Evolutionary conservation across 495 filamentous ascomycete species (phyloP), one percentile per base, ranked within the genome.

Genomic region (Pseudotulostoma volvatum): DNA sequence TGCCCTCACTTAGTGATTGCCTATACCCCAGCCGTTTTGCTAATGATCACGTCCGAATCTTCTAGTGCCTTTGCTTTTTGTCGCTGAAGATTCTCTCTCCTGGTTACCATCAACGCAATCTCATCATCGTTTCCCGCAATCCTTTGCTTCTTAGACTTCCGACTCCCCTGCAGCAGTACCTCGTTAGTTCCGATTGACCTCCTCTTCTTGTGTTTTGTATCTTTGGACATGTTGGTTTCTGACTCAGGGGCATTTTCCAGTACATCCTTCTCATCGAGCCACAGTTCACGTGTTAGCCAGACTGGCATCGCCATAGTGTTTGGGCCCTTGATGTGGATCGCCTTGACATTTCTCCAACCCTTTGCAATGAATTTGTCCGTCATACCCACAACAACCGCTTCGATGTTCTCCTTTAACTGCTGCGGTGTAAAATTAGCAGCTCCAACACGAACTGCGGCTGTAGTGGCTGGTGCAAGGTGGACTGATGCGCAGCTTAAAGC

Each of bases 201-300:
- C 48, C 79, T 69, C 69, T 85, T 84, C 71, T 77, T 83, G 41
- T 68, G 62, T 55, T 73, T 77, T 41, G 63, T 59, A 49, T 65
- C 64, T 53, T 74, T 72, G 17, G 56, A 55, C 34, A 62, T 54
- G 36, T 59, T 56, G 16, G 50, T 47, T 42, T 68, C 58, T 34
- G 56, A 50, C 16, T 45, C 69, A 21, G 66, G 63, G 36, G 63
- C 64, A 32, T 71, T 55, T 37, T 73, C 73, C 48, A 93, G 58
- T 3, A 95, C 78, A 56, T 93, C 81, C 15, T 58, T 65, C 45
- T 87, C 80, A 37, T 84, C 80, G 21, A 79, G 61, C 84, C 87
- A 97, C 37, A 97, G 60, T 63, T 96, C 82, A 49, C 78, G 74
- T 7, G 90, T 80, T 50, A 95, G 64, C 80, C 84, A 97, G 43